Percentiles rank a stretch among this genome's conserved stretches.
Evolutionary conservation across 2,329 filamentous ascomycete species (phyloP).

Genomic region (Ophiostoma novo-ulmi): DNA sequence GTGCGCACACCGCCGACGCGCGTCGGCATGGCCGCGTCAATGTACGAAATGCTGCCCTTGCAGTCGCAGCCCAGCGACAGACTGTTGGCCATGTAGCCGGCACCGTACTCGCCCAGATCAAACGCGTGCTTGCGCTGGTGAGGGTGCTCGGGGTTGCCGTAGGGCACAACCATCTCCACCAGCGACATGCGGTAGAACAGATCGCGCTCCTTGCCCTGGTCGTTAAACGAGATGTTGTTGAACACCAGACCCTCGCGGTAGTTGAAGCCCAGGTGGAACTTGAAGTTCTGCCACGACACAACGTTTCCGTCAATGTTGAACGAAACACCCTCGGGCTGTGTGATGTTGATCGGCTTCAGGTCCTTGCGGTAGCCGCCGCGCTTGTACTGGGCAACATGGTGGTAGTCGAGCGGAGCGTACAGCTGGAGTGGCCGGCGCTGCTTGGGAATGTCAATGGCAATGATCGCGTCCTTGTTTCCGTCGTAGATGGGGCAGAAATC

Average conservation of each 20-base stretch:
- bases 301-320: constrained; percentile 63
- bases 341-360: constrained; percentile 71
- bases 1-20: constrained; percentile 65
- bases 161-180: constrained; percentile 91
- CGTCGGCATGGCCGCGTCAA: constrained; percentile 81
- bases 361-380: constrained; percentile 71
- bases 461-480: constrained; percentile 68
- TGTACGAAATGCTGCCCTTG: constrained; percentile 86
- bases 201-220: constrained; percentile 69
- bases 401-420: constrained; percentile 71
- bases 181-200: constrained; percentile 86
- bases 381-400: constrained; percentile 64
- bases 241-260: constrained; percentile 87
- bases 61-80: constrained; percentile 75
- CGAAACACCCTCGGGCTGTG: constrained; percentile 75
- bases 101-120: constrained; percentile 68
- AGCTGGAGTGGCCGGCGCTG: constrained; percentile 70
- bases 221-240: constrained; percentile 84
- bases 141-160: constrained; percentile 73
- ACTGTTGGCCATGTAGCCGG: constrained; percentile 78
- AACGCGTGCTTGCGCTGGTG: constrained; percentile 80
- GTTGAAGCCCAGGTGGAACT: constrained; percentile 88
- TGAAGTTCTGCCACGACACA: constrained; percentile 91
- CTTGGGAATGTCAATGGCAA: constrained; percentile 78
- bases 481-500: constrained; percentile 95